These are phyloP conservation scores for Neospora caninum DNA, from an alignment of 169 alveolate species.

Conservation along the genomic window DNA sequence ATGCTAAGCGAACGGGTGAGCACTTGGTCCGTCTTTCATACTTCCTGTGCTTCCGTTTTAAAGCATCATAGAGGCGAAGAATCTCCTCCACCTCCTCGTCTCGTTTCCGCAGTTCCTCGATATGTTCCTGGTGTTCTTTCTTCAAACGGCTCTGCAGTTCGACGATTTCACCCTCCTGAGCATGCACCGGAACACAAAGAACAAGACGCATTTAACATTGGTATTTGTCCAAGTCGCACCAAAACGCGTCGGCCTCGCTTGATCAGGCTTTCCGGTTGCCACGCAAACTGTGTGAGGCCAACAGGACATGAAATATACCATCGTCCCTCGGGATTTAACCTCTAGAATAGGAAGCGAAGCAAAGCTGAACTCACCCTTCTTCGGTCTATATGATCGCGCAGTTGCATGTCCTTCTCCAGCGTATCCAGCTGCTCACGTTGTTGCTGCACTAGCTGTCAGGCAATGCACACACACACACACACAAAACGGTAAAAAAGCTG, in stretches of 20 bases:
- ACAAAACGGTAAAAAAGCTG: neutral
- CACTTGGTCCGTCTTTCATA: neutral
- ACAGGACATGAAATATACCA: too few relatives aligned
- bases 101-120: constrained; percentile 15
- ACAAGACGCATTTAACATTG: too few relatives aligned
- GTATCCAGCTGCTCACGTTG: constrained; percentile 30
- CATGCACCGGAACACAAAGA: neutral
- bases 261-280: too few relatives aligned
- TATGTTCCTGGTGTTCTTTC: neutral
- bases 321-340: too few relatives aligned
- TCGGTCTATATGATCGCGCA: neutral
- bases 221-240: too few relatives aligned
- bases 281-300: too few relatives aligned
- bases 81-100: constrained; percentile 20
- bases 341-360: neutral
- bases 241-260: too few relatives aligned
- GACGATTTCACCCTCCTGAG: neutral
- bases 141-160: constrained; percentile 12
- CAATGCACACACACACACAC: neutral
- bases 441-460: constrained; percentile 18
- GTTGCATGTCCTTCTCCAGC: constrained; percentile 15
- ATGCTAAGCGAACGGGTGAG: too few relatives aligned
- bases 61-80: neutral
- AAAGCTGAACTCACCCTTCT: neutral
- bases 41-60: neutral